Percentiles rank a stretch among this genome's conserved stretches.
Evolutionary conservation across 31 red algal species (phyloP).

Genomic region (Porphyra umbilicalis): DNA sequence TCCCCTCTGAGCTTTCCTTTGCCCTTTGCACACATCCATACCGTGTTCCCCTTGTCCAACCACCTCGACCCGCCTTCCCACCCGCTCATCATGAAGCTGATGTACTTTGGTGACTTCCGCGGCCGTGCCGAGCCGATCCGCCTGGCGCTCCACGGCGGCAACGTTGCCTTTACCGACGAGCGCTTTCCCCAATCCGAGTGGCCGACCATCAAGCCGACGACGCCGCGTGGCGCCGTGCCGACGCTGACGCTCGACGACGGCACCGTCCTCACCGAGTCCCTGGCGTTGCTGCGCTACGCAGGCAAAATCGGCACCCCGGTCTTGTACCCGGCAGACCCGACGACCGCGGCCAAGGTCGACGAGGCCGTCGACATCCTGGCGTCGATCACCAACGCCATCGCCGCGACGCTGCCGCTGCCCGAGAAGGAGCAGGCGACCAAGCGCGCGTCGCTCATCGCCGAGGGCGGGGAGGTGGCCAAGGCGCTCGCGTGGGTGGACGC

Average conservation of each 20-base stretch:
- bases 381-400: no score
- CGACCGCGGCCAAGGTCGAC: conserved; percentile 25
- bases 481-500: no score
- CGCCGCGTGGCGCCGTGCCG: conserved; percentile 16
- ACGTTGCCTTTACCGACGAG: conserved; percentile 26
- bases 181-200: conserved; percentile 16
- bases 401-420: no score
- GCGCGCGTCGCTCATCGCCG: no score
- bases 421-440: no score
- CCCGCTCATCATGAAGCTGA: conserved; percentile 31
- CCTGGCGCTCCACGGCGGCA: conserved; percentile 15
- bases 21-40: no score
- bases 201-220: conserved; percentile 1
- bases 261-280: conserved; percentile 16
- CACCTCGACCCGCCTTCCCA: no score
- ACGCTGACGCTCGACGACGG: conserved; percentile 12
- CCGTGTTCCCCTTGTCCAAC: no score
- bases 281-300: conserved; percentile 39
- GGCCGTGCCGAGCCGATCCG: conserved; percentile 36
- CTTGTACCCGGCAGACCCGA: conserved; percentile 37
- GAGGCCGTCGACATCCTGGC: conserved; percentile 23
- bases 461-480: no score
- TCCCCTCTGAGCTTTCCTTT: no score
- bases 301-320: conserved; percentile 31
- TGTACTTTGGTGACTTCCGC: conserved; percentile 18